A percentile compares a stretch with the other conserved stretches of the same genome.
Evolutionary conservation across 192 early-diverging fungal species (phyloP).

Genomic region (Piromyces sp.): DNA sequence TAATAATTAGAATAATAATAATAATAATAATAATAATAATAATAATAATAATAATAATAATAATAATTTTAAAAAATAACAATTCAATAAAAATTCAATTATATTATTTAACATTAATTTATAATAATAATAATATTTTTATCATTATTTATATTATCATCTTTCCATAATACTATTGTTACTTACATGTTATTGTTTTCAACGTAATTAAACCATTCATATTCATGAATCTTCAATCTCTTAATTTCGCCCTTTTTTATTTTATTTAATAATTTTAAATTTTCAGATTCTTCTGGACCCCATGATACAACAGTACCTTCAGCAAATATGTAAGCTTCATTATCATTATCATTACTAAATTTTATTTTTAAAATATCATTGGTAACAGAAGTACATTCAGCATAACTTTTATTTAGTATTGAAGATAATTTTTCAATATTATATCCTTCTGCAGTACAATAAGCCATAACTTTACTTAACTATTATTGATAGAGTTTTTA

Average conservation of each 20-base stretch:
- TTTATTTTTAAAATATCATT: constrained; percentile 35
- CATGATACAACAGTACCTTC: constrained; percentile 37
- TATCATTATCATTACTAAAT: constrained; percentile 1
- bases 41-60: too few relatives aligned
- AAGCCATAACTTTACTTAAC: constrained; percentile 1
- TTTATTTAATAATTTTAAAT: constrained; percentile 13
- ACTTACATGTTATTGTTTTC: constrained; percentile 19
- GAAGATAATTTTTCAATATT: constrained; percentile 20
- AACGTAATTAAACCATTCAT: constrained; percentile 30
- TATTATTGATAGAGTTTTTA: background rate
- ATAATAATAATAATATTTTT: background rate
- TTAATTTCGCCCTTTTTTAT: constrained; percentile 22
- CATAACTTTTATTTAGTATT: constrained; percentile 17
- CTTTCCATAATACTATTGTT: background rate
- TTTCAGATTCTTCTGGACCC: constrained; percentile 22
- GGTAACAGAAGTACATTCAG: constrained; percentile 25
- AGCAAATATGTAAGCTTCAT: constrained; percentile 28
- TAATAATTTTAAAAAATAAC: too few relatives aligned
- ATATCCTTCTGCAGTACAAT: constrained; percentile 29
- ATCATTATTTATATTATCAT: background rate
- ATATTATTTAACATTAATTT: too few relatives aligned
- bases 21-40: too few relatives aligned
- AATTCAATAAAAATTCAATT: too few relatives aligned
- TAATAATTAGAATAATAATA: too few relatives aligned
- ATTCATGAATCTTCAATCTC: constrained; percentile 14